A percentile compares a stretch with the other conserved stretches of the same genome.
These are phyloP conservation scores for Daldinia sp. DNA, from an alignment of 2,329 filamentous ascomycete species.

Conservation along the genomic window DNA sequence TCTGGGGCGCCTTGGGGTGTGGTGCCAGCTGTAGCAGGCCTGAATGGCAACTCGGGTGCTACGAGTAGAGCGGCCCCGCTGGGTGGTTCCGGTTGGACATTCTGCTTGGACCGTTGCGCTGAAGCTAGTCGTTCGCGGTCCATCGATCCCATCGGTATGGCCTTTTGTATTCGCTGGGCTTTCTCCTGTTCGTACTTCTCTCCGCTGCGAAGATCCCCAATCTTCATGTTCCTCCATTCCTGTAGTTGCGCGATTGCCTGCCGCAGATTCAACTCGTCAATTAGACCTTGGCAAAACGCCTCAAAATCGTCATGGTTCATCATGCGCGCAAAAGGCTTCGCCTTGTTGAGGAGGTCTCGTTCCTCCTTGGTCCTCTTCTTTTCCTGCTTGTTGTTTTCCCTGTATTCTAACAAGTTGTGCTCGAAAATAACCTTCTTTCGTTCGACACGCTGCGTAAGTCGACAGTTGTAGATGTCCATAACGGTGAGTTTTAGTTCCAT, in stretches of 20 bases:
- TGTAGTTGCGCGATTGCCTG: slow-evolving; percentile 91
- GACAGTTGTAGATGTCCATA: slow-evolving; percentile 97
- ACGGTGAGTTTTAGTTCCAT: slow-evolving; percentile 98
- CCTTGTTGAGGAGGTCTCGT: slow-evolving; percentile 88
- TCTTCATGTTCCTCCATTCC: slow-evolving; percentile 89
- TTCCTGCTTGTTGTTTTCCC: slow-evolving; percentile 88
- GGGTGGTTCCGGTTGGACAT: slow-evolving; percentile 74
- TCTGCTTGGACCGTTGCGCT: slow-evolving; percentile 76
- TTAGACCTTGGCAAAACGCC: slow-evolving; percentile 82
- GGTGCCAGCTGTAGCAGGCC: slow-evolving; percentile 56
- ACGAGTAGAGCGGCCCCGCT: slow-evolving; percentile 81
- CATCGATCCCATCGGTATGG: slow-evolving; percentile 81
- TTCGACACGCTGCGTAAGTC: slow-evolving; percentile 89
- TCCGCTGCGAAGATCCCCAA: slow-evolving; percentile 85
- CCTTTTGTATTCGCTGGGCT: slow-evolving; percentile 75
- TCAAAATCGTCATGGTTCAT: slow-evolving; percentile 96
- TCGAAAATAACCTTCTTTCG: slow-evolving; percentile 98
- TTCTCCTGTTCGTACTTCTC: slow-evolving; percentile 96
- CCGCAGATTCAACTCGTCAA: slow-evolving; percentile 91
- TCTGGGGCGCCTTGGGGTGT: slow-evolving; percentile 42
- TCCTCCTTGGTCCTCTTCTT: slow-evolving; percentile 98
- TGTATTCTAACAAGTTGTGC: slow-evolving; percentile 91
- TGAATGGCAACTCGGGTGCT: slow-evolving; percentile 80
- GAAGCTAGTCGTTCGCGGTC: slow-evolving; percentile 83
- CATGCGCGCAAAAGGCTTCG: slow-evolving; percentile 95